Evolutionary conservation across 2,329 filamentous ascomycete genomes (phyloP), one percentile per base, ranked within the genome.

Genomic region (Cladophialophora bantiana): DNA sequence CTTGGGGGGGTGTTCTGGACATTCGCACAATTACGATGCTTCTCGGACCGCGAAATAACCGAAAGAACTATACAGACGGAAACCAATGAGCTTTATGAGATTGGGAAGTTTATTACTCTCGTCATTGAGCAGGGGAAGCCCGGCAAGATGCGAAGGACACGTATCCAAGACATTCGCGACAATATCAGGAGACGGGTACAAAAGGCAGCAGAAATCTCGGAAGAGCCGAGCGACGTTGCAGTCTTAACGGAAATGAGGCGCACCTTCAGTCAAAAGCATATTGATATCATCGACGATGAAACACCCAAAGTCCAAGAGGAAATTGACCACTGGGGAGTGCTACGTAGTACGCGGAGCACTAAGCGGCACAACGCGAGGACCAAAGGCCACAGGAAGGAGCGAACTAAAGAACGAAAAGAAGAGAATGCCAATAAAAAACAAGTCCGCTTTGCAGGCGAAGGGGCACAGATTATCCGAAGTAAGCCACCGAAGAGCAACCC

Each of bases 101-200:
- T 69, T 10, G 61, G 65, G 26, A 62, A 58, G 10, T 73, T 67
- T 45, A 60, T 68, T 4, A 32, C 38, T 7, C 53, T 66, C 10
- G 66, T 73, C 7, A 26, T 71, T 20, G 68, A 68, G 36, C 38
- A 64, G 20, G 42, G 63, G 4, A 36, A 59, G 40, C 55, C 50
- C 18, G 70, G 68, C 7, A 70, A 66, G 53, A 5, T 58, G 7
- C 64, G 9, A 18, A 54, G 71, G 18, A 59, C 35, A n/a, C 62
- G 68, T 0, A 64, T 73, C 3, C 55, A 64, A 36, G 58, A 68
- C 7, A 70, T 73, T 15, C 54, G 63, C 2, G 60, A 59, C n/a
- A 73, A 70, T 34, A 68, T 73, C 64, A 66, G 56, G 32, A 52
- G 63, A 45, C 52, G 68, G 55, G 55, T 58, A 0, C 12, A 35